These are phyloP conservation scores for Apophysomyces elegans DNA, from an alignment of 371 early-diverging fungal species.

Conservation along the genomic window DNA sequence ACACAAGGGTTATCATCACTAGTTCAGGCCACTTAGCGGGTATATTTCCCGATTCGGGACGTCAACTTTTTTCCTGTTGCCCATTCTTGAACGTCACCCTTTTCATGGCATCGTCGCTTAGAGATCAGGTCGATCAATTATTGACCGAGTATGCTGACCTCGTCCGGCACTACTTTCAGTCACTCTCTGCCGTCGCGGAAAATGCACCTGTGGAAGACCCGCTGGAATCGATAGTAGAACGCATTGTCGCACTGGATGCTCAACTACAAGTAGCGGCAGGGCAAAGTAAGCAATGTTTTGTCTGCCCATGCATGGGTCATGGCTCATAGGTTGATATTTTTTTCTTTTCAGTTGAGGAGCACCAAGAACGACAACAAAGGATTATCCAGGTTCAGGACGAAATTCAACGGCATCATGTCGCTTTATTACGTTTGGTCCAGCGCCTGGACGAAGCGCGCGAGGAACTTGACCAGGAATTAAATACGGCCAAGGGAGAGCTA, in stretches of 20 bases:
- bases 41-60: too few relatives aligned
- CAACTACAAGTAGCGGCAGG: conserved; percentile 45
- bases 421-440: conserved; percentile 38
- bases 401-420: conserved; percentile 43
- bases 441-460: conserved; percentile 34
- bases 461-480: conserved; percentile 36
- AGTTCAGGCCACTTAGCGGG: too few relatives aligned
- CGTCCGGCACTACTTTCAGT: conserved; percentile 38
- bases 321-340: too few relatives aligned
- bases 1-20: too few relatives aligned
- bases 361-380: conserved; percentile 46
- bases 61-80: background rate
- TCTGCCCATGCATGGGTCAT: background rate
- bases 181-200: conserved; percentile 38
- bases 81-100: background rate
- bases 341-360: conserved; percentile 42
- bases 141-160: conserved; percentile 43
- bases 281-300: conserved; percentile 31
- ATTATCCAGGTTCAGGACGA: conserved; percentile 53
- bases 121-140: conserved; percentile 47
- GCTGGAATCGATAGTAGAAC: conserved; percentile 35
- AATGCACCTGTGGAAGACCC: conserved; percentile 20
- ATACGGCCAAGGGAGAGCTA: conserved; percentile 39
- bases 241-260: conserved; percentile 37
- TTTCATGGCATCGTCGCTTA: conserved; percentile 41